Conservation (phyloP, 352 stramenopile species). For the Globisporangium okanoganense region DNA sequence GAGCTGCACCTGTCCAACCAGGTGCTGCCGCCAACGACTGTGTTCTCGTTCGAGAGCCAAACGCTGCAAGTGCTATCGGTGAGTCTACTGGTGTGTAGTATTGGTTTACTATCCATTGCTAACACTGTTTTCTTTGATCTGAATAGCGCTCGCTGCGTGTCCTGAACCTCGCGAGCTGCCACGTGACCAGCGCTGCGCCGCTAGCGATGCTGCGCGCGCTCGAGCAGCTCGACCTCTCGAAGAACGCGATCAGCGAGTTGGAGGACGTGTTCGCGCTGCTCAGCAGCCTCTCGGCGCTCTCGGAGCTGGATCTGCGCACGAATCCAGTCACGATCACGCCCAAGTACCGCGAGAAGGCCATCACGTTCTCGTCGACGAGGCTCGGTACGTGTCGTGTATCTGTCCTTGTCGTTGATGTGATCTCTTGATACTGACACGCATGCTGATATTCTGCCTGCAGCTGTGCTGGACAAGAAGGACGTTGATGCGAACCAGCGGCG, state of each 20-base stretch:
- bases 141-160: slow-evolving; percentile 48
- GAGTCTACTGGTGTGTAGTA: background rate
- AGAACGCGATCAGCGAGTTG: slow-evolving; percentile 56
- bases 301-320: slow-evolving; percentile 52
- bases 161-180: slow-evolving; percentile 62
- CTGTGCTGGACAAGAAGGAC: slow-evolving; percentile 67
- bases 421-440: too few relatives aligned
- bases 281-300: slow-evolving; percentile 32
- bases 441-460: slow-evolving; percentile 15
- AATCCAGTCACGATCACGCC: slow-evolving; percentile 48
- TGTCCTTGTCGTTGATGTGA: too few relatives aligned
- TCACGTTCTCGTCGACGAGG: slow-evolving; percentile 62
- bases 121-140: background rate
- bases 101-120: too few relatives aligned
- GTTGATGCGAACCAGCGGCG: slow-evolving; percentile 64
- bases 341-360: slow-evolving; percentile 71
- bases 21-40: slow-evolving; percentile 14
- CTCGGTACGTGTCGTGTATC: slow-evolving; percentile 39
- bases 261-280: slow-evolving; percentile 70
- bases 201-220: slow-evolving; percentile 36
- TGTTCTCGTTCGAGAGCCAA: slow-evolving; percentile 47
- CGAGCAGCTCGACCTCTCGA: slow-evolving; percentile 61
- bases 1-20: slow-evolving; percentile 74
- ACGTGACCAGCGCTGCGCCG: slow-evolving; percentile 23
- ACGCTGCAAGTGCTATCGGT: slow-evolving; percentile 44